Conservation (phyloP, 2,329 filamentous ascomycete species). For the Corynespora cassiicola region DNA sequence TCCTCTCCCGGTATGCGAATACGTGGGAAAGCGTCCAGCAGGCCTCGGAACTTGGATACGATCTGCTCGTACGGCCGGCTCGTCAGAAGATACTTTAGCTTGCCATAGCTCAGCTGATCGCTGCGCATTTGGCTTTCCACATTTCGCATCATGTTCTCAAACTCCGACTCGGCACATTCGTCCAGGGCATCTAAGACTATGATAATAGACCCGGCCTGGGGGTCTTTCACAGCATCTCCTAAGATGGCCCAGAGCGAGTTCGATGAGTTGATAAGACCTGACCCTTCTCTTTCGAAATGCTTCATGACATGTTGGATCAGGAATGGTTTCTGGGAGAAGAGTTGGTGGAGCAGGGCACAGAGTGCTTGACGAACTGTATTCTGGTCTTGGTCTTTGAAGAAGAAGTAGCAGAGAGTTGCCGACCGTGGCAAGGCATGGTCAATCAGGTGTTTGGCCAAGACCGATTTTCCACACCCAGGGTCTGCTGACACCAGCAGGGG, state of each 20-base stretch:
- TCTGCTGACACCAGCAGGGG: slow-evolving; percentile 26
- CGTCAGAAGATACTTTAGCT: slow-evolving; percentile 21
- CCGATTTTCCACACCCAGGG: slow-evolving; percentile 29
- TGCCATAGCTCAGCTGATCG: slow-evolving; percentile 8
- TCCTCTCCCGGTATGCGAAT: slow-evolving; percentile 28
- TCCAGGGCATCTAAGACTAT: slow-evolving; percentile 24
- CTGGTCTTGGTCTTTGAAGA: slow-evolving; percentile 28
- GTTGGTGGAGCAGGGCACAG: slow-evolving; percentile 26
- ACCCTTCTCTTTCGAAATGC: slow-evolving; percentile 17
- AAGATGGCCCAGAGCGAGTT: slow-evolving; percentile 23
- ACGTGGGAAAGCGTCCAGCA: slow-evolving; percentile 17
- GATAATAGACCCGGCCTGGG: slow-evolving; percentile 17
- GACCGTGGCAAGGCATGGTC: slow-evolving; percentile 20
- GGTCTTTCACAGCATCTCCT: slow-evolving; percentile 16
- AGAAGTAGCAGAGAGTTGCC: slow-evolving; percentile 27
- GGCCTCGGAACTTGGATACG: slow-evolving; percentile 11
- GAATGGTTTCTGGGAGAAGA: slow-evolving; percentile 19
- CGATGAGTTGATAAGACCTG: slow-evolving; percentile 19
- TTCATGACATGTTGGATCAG: slow-evolving; percentile 21
- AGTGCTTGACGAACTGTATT: slow-evolving; percentile 23
- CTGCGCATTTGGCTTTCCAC: slow-evolving; percentile 15
- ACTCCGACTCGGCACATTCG: slow-evolving; percentile 20
- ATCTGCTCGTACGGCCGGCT: slow-evolving; percentile 27
- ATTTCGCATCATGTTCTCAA: slow-evolving; percentile 17
- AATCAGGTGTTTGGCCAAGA: slow-evolving; percentile 25